phyloP scores from a whole-genome alignment of 495 filamentous ascomycete species.

The Podospora pseudocomata region DNA sequence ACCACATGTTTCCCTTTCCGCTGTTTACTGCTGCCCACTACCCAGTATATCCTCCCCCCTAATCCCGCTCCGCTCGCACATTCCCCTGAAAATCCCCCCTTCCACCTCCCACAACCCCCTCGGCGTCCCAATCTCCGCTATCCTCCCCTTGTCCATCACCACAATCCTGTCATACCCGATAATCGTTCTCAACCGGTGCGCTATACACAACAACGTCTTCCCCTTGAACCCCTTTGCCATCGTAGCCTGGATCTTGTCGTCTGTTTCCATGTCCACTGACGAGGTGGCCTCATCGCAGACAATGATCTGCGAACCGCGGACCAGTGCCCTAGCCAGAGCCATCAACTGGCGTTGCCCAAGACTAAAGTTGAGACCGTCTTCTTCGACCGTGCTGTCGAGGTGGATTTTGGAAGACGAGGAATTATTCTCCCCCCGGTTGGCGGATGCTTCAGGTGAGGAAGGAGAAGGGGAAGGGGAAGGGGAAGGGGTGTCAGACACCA shows the following conservation, averaged over 20 bases:
- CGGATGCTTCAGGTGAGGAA: slow-evolving; percentile 4
- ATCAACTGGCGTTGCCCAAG: slow-evolving; percentile 96
- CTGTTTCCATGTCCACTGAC: slow-evolving; percentile 92
- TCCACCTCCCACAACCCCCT: slow-evolving; percentile 56
- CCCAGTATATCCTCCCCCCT: slow-evolving; percentile 62
- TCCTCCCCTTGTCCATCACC: slow-evolving; percentile 86
- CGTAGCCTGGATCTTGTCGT: slow-evolving; percentile 88
- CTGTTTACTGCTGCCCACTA: neutral
- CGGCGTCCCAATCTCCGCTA: slow-evolving; percentile 83
- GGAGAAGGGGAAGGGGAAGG: slow-evolving; percentile 13
- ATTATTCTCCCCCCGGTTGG: slow-evolving; percentile 31
- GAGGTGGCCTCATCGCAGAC: slow-evolving; percentile 95
- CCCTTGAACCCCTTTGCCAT: slow-evolving; percentile 85
- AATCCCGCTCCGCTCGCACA: slow-evolving; percentile 93
- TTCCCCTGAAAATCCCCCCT: slow-evolving; percentile 76
- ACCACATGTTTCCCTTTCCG: no score
- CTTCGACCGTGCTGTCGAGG: slow-evolving; percentile 81
- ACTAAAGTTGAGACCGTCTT: slow-evolving; percentile 93
- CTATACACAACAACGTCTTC: slow-evolving; percentile 89
- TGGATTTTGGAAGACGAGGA: slow-evolving; percentile 56
- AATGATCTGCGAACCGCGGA: slow-evolving; percentile 83
- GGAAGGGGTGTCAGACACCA: slow-evolving; percentile 55
- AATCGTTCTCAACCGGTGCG: slow-evolving; percentile 88
- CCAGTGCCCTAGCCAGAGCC: slow-evolving; percentile 86
- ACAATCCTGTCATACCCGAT: slow-evolving; percentile 93